Evolutionary conservation across 306 rosid species (phyloP), one percentile per base, ranked within the genome.

Genomic region (Arachis stenosperma): DNA sequence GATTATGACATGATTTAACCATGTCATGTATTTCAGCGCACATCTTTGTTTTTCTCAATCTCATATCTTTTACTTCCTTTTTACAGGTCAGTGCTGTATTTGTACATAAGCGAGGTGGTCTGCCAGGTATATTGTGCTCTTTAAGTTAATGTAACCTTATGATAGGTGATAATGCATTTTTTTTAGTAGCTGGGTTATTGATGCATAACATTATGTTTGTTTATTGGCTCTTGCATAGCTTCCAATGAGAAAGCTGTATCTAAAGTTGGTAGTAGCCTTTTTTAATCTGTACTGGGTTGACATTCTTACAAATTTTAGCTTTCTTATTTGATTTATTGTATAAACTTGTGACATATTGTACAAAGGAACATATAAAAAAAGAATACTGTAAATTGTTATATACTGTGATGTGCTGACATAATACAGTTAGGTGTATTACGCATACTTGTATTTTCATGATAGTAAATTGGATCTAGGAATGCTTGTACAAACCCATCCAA

Each of bases 21-120:
- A 22, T 22, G 37, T 33, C 37, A 33, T 33, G 37, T 2, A 33
- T 33, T 33, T 33, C 4, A 4, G 37, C 52, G 8, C 37, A 40
- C 41, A 47, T 53, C 54, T 9, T 29, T 66, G 27, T 46, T 75
- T 60, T 60, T 44, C 58, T 68, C 27, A 40, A 70, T 15, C 69
- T 84, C 55, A 79, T 59, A 42, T 43, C 71, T 69, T 55, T 62
- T 51, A 33, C 37, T 33, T 80, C 65, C 74, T 53, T 75, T 55
- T 65, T 82, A 64, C 91, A 94, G 98, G 75, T 88, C 83, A 56
- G 86, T 86, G 54, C 62, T 93, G 63, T 88, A 86, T 77, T 77
- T 89, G 74, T 93, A 93, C 82, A 70, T 85, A 85, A 85, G 97
- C 43, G 98, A 89, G 92, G 90, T 93, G 70, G 84, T 41, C 48